Evolutionary conservation across 106 monocot species (phyloP).

Genomic region (Allium sativum): DNA sequence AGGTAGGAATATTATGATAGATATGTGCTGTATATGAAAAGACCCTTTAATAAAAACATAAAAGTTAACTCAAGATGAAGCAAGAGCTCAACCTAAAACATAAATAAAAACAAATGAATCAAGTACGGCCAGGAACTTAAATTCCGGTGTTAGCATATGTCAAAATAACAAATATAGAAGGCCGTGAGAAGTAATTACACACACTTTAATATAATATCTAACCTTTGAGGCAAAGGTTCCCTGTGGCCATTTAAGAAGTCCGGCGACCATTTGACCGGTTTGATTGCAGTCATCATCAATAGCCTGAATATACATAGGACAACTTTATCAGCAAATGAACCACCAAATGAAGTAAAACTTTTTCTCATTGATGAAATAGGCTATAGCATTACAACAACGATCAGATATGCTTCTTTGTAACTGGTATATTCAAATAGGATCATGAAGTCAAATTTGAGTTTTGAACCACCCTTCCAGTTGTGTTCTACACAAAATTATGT

Average conservation of each 20-base stretch:
- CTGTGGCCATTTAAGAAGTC: constrained; percentile 86
- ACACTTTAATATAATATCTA: neutral
- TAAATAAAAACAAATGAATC: neutral
- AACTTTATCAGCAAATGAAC: neutral
- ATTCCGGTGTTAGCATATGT: no score
- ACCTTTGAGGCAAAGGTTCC: constrained; percentile 99
- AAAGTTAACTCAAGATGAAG: no score
- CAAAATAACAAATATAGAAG: no score
- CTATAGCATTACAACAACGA: constrained; percentile 1
- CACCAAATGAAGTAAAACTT: neutral
- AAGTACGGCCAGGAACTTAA: neutral
- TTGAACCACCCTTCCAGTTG: no score
- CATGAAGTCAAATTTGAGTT: no score
- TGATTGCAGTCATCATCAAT: constrained; percentile 99
- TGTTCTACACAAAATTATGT: no score
- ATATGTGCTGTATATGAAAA: no score
- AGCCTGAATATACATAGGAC: constrained; percentile 38
- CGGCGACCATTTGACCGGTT: constrained; percentile 98
- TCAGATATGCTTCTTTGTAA: neutral
- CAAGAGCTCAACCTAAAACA: no score
- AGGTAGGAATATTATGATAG: no score
- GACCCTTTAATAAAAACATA: no score
- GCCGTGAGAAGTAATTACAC: no score
- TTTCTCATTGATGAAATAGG: neutral
- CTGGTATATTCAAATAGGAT: no score